A percentile compares a stretch with the other conserved stretches of the same genome.
Evolutionary conservation across 1,284 basidiomycete genomes (phyloP).

Genomic region (Marasmius fiardii): DNA sequence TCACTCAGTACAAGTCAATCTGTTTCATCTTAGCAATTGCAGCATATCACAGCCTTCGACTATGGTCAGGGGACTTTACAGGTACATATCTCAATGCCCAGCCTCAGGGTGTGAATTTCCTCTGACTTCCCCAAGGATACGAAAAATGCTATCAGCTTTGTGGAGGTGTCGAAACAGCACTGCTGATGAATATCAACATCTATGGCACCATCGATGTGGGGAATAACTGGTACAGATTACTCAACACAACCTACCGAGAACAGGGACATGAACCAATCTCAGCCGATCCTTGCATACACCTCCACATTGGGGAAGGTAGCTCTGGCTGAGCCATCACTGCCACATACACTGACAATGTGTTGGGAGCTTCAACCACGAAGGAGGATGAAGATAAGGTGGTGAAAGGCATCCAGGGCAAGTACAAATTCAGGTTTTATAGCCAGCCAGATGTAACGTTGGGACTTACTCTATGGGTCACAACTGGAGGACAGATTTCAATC

Average conservation of each 20-base stretch:
- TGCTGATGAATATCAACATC: neutral
- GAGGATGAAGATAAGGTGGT: no score
- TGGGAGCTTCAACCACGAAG: no score
- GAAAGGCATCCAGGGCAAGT: no score
- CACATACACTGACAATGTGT: no score
- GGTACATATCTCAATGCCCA: no score
- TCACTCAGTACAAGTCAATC: neutral
- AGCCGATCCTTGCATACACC: no score
- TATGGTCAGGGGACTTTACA: neutral
- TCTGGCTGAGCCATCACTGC: no score
- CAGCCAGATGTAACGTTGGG: neutral
- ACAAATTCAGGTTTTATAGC: neutral
- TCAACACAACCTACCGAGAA: no score
- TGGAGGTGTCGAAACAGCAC: neutral
- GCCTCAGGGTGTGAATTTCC: neutral
- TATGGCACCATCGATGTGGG: slow-evolving; percentile 1
- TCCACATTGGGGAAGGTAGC: no score
- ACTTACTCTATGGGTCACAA: neutral
- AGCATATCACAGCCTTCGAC: neutral
- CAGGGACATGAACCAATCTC: no score
- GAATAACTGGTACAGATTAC: no score
- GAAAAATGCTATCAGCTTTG: no score
- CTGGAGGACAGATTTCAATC: slow-evolving; percentile 14
- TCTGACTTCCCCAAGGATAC: neutral
- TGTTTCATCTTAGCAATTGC: neutral